phyloP scores from a whole-genome alignment of 768 basidiomycete genomes.

The Daedaleopsis nitida region DNA sequence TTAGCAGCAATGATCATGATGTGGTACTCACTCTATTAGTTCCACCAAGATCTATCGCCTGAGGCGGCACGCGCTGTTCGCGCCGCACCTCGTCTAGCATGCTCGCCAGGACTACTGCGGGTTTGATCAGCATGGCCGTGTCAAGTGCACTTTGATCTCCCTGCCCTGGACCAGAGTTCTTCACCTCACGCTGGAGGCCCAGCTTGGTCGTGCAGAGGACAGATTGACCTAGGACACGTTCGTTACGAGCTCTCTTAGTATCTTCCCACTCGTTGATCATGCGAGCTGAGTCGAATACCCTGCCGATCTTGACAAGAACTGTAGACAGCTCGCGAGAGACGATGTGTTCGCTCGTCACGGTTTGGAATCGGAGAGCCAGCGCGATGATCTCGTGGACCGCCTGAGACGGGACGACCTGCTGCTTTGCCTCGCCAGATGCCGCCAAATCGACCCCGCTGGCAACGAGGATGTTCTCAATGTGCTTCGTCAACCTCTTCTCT shows the following conservation, averaged over 20 bases:
- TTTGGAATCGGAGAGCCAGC: constrained; percentile 4
- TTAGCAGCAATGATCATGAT: too few species aligned
- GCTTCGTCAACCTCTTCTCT: too few species aligned
- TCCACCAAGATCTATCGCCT: too few species aligned
- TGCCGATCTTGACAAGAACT: neutral
- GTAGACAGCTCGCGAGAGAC: constrained; percentile 7
- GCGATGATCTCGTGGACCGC: constrained; percentile 1
- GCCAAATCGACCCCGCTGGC: neutral
- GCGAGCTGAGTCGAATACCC: neutral
- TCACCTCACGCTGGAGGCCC: constrained; percentile 5
- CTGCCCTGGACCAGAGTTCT: too few species aligned
- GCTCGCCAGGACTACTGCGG: too few species aligned
- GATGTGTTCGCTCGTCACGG: constrained; percentile 8
- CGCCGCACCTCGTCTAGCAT: too few species aligned
- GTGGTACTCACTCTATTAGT: too few species aligned
- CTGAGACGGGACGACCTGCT: neutral
- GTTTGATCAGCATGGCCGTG: too few species aligned
- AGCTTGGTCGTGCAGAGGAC: constrained; percentile 12
- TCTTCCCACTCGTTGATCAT: constrained; percentile 17
- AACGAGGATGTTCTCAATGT: constrained; percentile 1
- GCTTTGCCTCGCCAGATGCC: neutral
- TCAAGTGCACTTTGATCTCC: too few species aligned
- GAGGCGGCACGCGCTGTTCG: too few species aligned
- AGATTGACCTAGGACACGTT: too few species aligned
- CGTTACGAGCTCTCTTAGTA: neutral